Percentiles rank a stretch among this genome's conserved stretches.
phyloP scores from a whole-genome alignment of 2,329 filamentous ascomycete species.

The Verruconis gallopava region DNA sequence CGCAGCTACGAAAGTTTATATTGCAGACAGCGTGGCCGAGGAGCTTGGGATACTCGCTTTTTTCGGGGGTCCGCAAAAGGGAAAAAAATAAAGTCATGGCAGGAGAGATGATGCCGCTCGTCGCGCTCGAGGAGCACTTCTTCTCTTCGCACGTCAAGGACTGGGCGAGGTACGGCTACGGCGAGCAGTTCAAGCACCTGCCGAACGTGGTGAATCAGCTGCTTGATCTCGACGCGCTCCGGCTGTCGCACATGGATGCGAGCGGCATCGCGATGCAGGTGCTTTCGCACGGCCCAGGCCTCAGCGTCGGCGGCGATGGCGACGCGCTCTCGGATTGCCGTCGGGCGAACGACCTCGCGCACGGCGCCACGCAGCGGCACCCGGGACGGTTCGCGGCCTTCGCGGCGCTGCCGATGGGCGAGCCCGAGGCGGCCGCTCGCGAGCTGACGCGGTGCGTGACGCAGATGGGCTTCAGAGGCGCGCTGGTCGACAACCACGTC shows the following conservation, averaged over 20 bases:
- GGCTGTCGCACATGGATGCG: constrained; percentile 18
- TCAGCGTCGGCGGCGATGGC: not conserved
- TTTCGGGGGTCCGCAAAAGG: too few relatives aligned
- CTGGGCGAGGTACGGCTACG: constrained; percentile 12
- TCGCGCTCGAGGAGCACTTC: constrained; percentile 33
- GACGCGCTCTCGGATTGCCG: not conserved
- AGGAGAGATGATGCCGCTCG: constrained; percentile 16
- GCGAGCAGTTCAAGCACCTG: constrained; percentile 8
- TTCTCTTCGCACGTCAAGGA: constrained; percentile 15
- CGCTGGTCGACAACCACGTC: constrained; percentile 33
- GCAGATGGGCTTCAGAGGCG: constrained; percentile 35
- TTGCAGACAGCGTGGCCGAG: too few relatives aligned
- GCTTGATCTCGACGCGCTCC: constrained; percentile 14
- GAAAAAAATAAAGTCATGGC: too few relatives aligned
- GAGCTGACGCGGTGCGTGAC: constrained; percentile 30
- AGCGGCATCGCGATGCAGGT: constrained; percentile 17
- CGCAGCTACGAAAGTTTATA: too few relatives aligned
- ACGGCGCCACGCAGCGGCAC: constrained; percentile 18
- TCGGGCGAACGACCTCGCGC: constrained; percentile 23
- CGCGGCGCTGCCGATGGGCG: constrained; percentile 28
- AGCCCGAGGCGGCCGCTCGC: constrained; percentile 23
- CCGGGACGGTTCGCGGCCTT: constrained; percentile 30
- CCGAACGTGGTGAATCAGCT: constrained; percentile 10
- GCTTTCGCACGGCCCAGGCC: constrained; percentile 20
- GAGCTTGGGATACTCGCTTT: too few relatives aligned